A percentile compares a stretch with the other conserved stretches of the same genome.
Evolutionary conservation across 23 red algal genomes (phyloP).

Genomic region (Agarophyton chilense): DNA sequence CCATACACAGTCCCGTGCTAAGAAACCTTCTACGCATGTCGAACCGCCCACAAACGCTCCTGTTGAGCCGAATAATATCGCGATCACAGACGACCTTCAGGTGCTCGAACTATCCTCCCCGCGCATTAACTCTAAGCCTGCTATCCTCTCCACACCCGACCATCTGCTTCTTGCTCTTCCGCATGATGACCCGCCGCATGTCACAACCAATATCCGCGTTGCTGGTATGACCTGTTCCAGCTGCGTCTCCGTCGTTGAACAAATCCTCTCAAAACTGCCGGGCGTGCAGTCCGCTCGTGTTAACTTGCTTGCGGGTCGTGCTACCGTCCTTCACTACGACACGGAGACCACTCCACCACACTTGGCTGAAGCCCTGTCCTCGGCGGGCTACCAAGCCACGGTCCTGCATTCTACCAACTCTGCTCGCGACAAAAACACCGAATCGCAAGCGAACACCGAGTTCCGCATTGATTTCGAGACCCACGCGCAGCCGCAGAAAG

Average conservation of each 20-base stretch:
- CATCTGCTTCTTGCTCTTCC: background rate
- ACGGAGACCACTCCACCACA: background rate
- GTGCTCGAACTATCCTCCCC: constrained; percentile 7
- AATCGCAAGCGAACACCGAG: background rate
- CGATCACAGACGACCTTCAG: background rate
- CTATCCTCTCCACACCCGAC: background rate
- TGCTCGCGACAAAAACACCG: background rate
- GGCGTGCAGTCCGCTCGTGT: constrained; percentile 56
- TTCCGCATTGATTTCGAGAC: constrained; percentile 56
- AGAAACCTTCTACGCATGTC: background rate
- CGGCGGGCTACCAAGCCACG: constrained; percentile 46
- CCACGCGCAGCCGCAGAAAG: constrained; percentile 49
- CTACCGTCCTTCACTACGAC: constrained; percentile 43
- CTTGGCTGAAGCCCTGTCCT: constrained; percentile 19
- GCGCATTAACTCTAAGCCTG: background rate
- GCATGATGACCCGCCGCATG: background rate
- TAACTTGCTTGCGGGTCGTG: constrained; percentile 75
- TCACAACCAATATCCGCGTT: constrained; percentile 39
- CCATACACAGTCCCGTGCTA: too few relatives aligned
- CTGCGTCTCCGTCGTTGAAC: constrained; percentile 78
- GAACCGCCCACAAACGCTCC: background rate
- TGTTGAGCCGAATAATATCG: background rate
- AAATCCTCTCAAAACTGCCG: constrained; percentile 8
- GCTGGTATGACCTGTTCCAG: constrained; percentile 82
- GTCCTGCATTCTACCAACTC: constrained; percentile 31